Base-by-base conservation (phyloP, 2,329 filamentous ascomycete species). In the Didymellaceae sp. region DNA sequence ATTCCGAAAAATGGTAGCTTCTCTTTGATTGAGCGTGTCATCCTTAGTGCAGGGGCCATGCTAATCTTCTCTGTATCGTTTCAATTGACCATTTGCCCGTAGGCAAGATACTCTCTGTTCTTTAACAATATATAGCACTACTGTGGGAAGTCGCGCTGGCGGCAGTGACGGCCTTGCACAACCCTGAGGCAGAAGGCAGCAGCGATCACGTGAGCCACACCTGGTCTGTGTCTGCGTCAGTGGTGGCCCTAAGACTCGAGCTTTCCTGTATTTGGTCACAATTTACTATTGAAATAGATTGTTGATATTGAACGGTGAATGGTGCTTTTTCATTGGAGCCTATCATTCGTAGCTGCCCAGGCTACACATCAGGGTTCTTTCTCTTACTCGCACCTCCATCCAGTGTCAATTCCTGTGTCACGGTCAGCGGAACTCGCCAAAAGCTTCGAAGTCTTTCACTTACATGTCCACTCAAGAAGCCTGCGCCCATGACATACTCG, bases 11-110 rank as follows among this genome's bases (percentile, higher is more conserved):
- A 67, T 63, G 63, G 65, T 66, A 61, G 63, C 65, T 63, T 67
- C 61, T 68, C 63, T 66, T 67, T 66, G 58, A 63, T 63, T 57
- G 43, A 52, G 67, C 66, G 67, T 91, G 88, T 92, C 89, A 92
- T 92, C 89, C 89, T 93, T 93, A 91, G 89, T 85, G 82, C 82
- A 85, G 82, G 83, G 76, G 76, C 77, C 76, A 80, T 80, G 66
- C 67, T 70, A 70, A 70, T 69, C 66, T 69, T 70, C 67, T 70
- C 67, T 69, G 65, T 70, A 67, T 68, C 43, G 55, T 65, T 63
- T 62, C 57, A 59, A 61, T 61, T 63, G 62, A 65, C 42, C 42
- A 37, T 16, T 17, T 45, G 42, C 32, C 42, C 42, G 42, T 16
- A 45, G 42, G 32, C 42, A 11, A 31, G 24, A 28, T 26, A 22